Base-by-base conservation (phyloP, 345 rosid species). In the Lepidium africanum region DNA sequence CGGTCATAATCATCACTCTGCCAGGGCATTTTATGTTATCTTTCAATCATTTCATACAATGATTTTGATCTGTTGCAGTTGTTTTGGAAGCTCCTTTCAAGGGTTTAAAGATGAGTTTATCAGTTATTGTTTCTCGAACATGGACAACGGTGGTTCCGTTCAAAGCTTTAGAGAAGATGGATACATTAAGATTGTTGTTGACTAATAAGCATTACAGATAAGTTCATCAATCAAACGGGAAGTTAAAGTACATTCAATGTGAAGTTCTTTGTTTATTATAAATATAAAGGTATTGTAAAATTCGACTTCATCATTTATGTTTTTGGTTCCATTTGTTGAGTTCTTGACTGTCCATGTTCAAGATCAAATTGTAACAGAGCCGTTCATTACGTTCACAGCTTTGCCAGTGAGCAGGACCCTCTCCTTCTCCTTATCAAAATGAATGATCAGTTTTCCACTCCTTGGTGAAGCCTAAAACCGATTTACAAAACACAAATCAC, bases 341-440 rank as follows among this genome's bases (percentile, higher is more conserved):
- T 12, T 10, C 10, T 50, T 23, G 35, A 11, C 33, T 7, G 33
- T 30, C 6, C 5, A 10, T 21, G 8, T 21, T n/a, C 33, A 49
- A 17, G 36, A 12, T 70, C 79, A 88, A 45, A 72, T 87, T 7
- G 82, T 67, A 49, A 85, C 46, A 56, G 63, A 67, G 70, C 96
- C 90, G 32, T 78, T 57, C 90, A 84, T 89, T 37, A 83, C 76
- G 21, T 74, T 78, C 21, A 81, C 77, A 49, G 90, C 90, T 63
- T 79, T 83, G 23, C 96, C 87, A 8, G 60, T 82, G 51, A 86
- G 78, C 73, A 73, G 41, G 59, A 89, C 88, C 52, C 92, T 78
- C 61, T 77, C 71, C 10, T 53, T 76, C 62, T 55, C 63, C 82
- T 77, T 47, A 9, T 85, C 84, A 12, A 74, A 25, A 63, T 80